Percentiles rank a stretch among this genome's conserved stretches.
Conservation (phyloP, 2,329 filamentous ascomycete genomes). For the Talaromyces sp. region DNA sequence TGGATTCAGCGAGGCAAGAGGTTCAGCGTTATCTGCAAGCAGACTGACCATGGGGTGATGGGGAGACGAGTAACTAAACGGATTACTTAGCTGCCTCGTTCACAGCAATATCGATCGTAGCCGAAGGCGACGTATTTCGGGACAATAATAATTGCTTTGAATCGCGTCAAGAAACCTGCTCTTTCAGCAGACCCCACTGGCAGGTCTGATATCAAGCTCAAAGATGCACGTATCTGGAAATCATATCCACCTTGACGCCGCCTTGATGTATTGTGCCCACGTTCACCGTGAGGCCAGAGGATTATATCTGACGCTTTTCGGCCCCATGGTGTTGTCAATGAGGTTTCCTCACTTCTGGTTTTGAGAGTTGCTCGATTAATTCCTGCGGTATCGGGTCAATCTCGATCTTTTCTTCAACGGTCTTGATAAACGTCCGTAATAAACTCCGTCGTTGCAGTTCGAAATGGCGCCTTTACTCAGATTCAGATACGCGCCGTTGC, state of each 20-base stretch:
- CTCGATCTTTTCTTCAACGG: background rate
- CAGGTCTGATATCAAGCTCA: constrained; percentile 39
- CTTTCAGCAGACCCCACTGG: constrained; percentile 33
- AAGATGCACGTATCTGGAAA: constrained; percentile 35
- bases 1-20: no score
- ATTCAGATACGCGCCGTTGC: constrained; percentile 40
- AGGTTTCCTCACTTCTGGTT: background rate
- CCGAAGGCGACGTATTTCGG: constrained; percentile 4
- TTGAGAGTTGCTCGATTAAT: background rate
- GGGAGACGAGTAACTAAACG: constrained; percentile 26
- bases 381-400: background rate
- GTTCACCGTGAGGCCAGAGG: constrained; percentile 37
- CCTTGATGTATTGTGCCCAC: constrained; percentile 40
- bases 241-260: constrained; percentile 42
- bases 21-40: constrained; percentile 26
- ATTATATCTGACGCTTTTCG: constrained; percentile 35
- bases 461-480: constrained; percentile 35
- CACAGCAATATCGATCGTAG: constrained; percentile 21
- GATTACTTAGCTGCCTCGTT: constrained; percentile 35
- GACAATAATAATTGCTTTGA: constrained; percentile 10
- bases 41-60: constrained; percentile 27
- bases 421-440: constrained; percentile 23
- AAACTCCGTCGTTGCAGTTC: constrained; percentile 31
- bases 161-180: constrained; percentile 24
- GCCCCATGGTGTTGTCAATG: constrained; percentile 20